phyloP scores from a whole-genome alignment of 345 rosid genomes.

The Bretschneidera sinensis region DNA sequence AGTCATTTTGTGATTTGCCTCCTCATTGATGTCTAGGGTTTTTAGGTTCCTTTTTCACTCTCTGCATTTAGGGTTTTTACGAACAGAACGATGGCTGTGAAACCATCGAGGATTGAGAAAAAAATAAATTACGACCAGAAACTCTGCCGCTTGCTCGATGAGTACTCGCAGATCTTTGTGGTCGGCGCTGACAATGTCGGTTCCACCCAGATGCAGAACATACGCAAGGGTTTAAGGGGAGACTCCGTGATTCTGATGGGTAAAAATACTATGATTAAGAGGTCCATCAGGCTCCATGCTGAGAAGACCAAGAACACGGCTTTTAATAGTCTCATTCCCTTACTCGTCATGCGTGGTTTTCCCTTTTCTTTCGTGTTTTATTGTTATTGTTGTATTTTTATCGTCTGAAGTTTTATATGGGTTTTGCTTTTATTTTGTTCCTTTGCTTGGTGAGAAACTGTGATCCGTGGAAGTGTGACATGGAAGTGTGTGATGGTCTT shows the following conservation, averaged over 20 bases:
- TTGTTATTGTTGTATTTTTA: too few species aligned
- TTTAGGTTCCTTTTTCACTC: not conserved
- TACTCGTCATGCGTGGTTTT: conserved; percentile 42
- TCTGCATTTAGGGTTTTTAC: too few species aligned
- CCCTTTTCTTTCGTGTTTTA: not conserved
- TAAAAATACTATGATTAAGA: conserved; percentile 83
- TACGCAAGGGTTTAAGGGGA: conserved; percentile 61
- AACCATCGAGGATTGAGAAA: conserved; percentile 38
- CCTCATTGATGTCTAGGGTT: too few species aligned
- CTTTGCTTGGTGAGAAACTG: too few species aligned
- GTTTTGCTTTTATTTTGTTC: not conserved
- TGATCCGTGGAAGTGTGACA: too few species aligned
- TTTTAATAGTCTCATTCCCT: conserved; percentile 45
- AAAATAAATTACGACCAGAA: conserved; percentile 57
- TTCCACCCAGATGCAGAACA: conserved; percentile 66
- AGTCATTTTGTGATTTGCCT: too few species aligned
- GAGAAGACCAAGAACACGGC: conserved; percentile 42
- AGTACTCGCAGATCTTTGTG: conserved; percentile 57
- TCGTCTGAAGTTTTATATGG: not conserved
- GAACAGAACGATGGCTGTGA: conserved; percentile 26
- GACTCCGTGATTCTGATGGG: conserved; percentile 67
- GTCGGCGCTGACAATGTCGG: conserved; percentile 77
- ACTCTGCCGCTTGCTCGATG: conserved; percentile 66
- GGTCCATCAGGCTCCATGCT: conserved; percentile 61
- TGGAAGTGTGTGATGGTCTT: too few species aligned